Percentiles rank a stretch among this genome's conserved stretches.
Evolutionary conservation across 1,139 yeast genomes (phyloP).

Genomic region (Meyerozyma sp.): DNA sequence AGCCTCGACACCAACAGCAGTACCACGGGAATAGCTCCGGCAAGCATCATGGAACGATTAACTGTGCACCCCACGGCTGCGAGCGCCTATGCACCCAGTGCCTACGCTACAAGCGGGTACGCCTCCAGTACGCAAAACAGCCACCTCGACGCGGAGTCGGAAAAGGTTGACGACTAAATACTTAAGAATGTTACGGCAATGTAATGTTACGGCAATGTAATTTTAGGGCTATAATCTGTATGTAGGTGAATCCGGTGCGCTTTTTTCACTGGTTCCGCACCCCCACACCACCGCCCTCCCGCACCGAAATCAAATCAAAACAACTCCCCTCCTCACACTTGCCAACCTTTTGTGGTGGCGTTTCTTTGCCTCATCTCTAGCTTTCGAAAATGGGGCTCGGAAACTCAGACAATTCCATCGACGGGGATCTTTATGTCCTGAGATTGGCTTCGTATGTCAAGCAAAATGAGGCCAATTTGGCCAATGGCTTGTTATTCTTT

Average conservation of each 20-base stretch:
- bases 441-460: conserved; percentile 36
- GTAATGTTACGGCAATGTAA: no score
- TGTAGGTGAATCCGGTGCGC: no score
- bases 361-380: background rate
- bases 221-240: no score
- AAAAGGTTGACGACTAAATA: background rate
- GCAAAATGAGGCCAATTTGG: conserved; percentile 40
- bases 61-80: conserved; percentile 29
- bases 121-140: conserved; percentile 18
- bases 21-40: conserved; percentile 61
- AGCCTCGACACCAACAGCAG: conserved; percentile 57
- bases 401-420: conserved; percentile 26
- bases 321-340: background rate
- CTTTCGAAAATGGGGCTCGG: conserved; percentile 13
- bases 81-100: conserved; percentile 5
- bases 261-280: no score
- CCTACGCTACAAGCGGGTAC: conserved; percentile 13
- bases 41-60: conserved; percentile 53
- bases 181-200: no score
- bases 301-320: conserved; percentile 2
- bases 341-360: background rate
- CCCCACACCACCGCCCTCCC: no score
- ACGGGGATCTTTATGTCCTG: conserved; percentile 41
- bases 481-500: conserved; percentile 40
- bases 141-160: background rate